Conservation (phyloP, 1,284 basidiomycete genomes). For the Ganoderma leucocontextum region DNA sequence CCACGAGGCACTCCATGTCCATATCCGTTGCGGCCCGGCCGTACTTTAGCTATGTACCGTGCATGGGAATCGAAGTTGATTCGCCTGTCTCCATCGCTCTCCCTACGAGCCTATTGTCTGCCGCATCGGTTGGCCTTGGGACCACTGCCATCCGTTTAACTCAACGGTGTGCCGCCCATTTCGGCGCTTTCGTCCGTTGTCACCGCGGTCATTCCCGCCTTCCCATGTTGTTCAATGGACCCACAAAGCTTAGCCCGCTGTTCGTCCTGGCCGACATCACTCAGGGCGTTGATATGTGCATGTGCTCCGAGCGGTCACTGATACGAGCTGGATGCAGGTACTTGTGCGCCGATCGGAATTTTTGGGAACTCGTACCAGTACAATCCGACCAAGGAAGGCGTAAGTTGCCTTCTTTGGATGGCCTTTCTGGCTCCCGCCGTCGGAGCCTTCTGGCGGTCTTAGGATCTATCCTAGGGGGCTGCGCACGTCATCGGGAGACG, state of each 20-base stretch:
- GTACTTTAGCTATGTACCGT: not conserved
- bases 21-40: not conserved
- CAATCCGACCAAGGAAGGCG: not conserved
- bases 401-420: conserved; percentile 9
- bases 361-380: not conserved
- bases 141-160: not conserved
- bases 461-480: conserved; percentile 6
- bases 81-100: not conserved
- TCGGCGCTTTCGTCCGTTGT: not conserved
- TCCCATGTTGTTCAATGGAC: not conserved
- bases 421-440: not conserved
- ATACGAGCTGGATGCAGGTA: not conserved
- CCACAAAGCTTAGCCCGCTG: not conserved
- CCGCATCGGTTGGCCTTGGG: not conserved
- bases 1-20: not conserved
- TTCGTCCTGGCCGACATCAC: not conserved
- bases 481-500: not conserved
- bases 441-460: conserved; percentile 5
- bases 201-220: not conserved
- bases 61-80: conserved; percentile 1
- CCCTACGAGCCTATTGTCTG: not conserved
- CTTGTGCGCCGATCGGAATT: not conserved
- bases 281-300: not conserved
- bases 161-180: not conserved
- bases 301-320: conserved; percentile 3